These are phyloP conservation scores for Monosporascus sp. DNA, from an alignment of 2,329 filamentous ascomycete species.

Conservation along the genomic window DNA sequence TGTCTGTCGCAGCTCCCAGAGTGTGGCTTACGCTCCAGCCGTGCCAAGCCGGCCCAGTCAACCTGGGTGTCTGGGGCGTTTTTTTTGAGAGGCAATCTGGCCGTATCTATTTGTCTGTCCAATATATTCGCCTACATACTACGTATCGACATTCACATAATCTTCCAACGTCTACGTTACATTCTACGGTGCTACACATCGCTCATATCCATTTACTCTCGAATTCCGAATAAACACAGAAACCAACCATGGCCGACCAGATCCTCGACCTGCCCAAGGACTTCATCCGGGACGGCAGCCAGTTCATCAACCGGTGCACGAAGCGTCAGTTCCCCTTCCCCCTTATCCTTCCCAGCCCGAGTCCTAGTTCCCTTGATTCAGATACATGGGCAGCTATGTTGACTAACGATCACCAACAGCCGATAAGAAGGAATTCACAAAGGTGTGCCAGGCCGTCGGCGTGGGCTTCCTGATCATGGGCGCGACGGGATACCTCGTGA, in stretches of 20 bases:
- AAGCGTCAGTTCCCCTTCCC: conserved; percentile 43
- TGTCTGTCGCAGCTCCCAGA: too few relatives aligned
- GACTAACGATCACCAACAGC: conserved; percentile 26
- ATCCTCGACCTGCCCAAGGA: conserved; percentile 63
- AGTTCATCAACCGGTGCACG: conserved; percentile 57
- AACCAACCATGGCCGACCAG: conserved; percentile 63
- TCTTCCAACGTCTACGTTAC: not conserved
- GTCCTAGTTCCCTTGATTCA: not conserved
- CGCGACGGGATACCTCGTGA: conserved; percentile 64
- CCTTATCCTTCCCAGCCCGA: not conserved
- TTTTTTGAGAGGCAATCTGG: conserved; percentile 7
- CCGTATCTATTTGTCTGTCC: conserved; percentile 4
- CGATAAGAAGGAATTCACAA: conserved; percentile 49
- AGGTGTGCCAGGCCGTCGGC: conserved; percentile 54
- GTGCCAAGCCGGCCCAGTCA: not conserved
- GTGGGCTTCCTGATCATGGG: conserved; percentile 68
- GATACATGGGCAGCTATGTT: conserved; percentile 9
- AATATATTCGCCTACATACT: not conserved
- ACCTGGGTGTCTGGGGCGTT: not conserved
- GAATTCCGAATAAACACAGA: conserved; percentile 32
- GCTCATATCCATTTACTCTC: not conserved
- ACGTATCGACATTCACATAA: conserved; percentile 1
- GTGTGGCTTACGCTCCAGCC: not conserved
- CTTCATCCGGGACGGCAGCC: conserved; percentile 57
- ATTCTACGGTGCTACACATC: not conserved